These are phyloP conservation scores for Komagataella mondaviorum DNA, from an alignment of 805 yeast species.

Conservation along the genomic window DNA sequence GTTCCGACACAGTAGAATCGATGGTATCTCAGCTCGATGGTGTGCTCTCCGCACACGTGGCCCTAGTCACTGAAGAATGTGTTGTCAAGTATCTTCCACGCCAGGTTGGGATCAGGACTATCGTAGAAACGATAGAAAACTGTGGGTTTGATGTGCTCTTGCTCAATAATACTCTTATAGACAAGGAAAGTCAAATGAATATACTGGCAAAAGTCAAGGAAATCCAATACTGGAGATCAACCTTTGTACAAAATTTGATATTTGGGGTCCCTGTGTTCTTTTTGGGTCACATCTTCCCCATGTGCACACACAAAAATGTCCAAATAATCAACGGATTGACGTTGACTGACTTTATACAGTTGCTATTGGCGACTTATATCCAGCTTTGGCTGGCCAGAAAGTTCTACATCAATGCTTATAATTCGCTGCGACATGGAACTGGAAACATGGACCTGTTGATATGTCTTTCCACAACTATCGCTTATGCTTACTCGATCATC, in stretches of 20 bases:
- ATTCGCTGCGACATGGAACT: conserved; percentile 54
- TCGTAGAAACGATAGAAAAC: conserved; percentile 39
- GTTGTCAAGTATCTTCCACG: conserved; percentile 35
- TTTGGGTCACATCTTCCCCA: conserved; percentile 35
- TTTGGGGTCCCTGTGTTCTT: conserved; percentile 52
- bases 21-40: conserved; percentile 33
- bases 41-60: conserved; percentile 32
- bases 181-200: conserved; percentile 55
- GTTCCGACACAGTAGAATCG: conserved; percentile 34
- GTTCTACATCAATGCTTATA: conserved; percentile 53
- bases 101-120: conserved; percentile 46
- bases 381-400: conserved; percentile 54
- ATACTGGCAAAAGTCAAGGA: conserved; percentile 60
- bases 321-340: conserved; percentile 40
- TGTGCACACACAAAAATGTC: conserved; percentile 11
- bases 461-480: conserved; percentile 66
- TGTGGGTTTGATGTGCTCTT: conserved; percentile 40
- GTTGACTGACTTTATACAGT: conserved; percentile 47
- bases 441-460: conserved; percentile 91
- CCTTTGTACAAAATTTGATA: conserved; percentile 33
- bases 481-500: conserved; percentile 60
- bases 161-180: conserved; percentile 25
- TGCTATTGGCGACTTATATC: conserved; percentile 42
- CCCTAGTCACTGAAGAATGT: conserved; percentile 41
- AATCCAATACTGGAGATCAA: conserved; percentile 53